Evolutionary conservation across 2,329 filamentous ascomycete genomes (phyloP).

Genomic region (Fusarium fujikuroi): DNA sequence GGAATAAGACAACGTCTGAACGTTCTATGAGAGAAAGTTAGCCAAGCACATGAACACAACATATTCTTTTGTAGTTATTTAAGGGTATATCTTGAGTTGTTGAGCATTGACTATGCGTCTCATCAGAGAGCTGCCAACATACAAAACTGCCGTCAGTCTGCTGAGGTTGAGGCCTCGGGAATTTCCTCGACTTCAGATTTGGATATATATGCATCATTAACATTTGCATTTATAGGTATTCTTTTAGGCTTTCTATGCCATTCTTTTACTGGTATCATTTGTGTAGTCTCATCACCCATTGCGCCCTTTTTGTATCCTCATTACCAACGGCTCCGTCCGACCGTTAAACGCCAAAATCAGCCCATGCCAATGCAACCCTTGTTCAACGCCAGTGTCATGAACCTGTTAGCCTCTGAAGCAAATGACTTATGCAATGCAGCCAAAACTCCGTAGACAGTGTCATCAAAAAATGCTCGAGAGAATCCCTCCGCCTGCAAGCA

Average conservation of each 20-base stretch:
- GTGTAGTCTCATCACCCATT: conserved; percentile 18
- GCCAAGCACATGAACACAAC: background rate
- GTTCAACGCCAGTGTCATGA: conserved; percentile 34
- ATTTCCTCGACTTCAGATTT: background rate
- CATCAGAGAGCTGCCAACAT: background rate
- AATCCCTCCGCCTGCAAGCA: conserved; percentile 38
- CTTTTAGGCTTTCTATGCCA: background rate
- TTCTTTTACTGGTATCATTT: conserved; percentile 36
- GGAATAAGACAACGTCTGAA: background rate
- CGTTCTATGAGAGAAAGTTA: background rate
- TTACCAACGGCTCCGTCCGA: conserved; percentile 23
- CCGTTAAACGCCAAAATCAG: conserved; percentile 36
- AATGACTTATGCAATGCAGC: conserved; percentile 13
- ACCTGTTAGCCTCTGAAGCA: conserved; percentile 2
- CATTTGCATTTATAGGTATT: background rate
- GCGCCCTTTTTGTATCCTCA: conserved; percentile 32
- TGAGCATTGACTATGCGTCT: background rate
- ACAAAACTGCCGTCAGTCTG: background rate
- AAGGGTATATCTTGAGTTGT: background rate
- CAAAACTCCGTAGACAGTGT: background rate
- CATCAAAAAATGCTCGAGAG: conserved; percentile 27
- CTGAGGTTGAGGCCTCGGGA: background rate
- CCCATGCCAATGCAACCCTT: conserved; percentile 30
- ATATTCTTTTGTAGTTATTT: background rate
- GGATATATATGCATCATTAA: background rate